Base-by-base conservation (phyloP, 176 grass and related monocot genomes). In the Rhipidocladum racemiflorum region DNA sequence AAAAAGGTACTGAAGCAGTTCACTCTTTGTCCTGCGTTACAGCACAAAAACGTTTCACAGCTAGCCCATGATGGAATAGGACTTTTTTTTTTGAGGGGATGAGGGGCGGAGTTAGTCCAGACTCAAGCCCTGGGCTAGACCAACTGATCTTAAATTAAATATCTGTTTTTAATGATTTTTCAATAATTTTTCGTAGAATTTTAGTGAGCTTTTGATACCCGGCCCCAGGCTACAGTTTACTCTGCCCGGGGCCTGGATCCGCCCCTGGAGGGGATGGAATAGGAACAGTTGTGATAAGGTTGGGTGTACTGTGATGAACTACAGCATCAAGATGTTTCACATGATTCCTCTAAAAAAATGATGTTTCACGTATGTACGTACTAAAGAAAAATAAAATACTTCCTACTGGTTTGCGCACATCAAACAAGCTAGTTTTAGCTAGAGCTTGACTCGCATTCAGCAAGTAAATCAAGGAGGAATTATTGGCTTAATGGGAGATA, bases 31-130 rank as follows among this genome's bases (percentile, higher is more conserved):
- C 20, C 50, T 50, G 8, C 6, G 5, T 2, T 21, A 29, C 55
- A 70, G 17, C 62, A 71, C 39, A 51, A 77, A 83, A 83, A 72
- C 56, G 66, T 78, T 65, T 43, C 38, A 13, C 34, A 20, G 43
- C 3, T 61, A 17, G 53, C 7, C 66, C 38, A 30, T 45, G 34
- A 56, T 55, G 28, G 29, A 18, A 50, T 51, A 60, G 48, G 30
- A 21, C 25, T 7, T 36, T 35, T 35, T 35, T 35, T 35, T n/a
- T n/a, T n/a, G n/a, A 5, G 4, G 34, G 34, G 32, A n/a, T n/a
- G n/a, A n/a, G n/a, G n/a, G n/a, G n/a, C n/a, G n/a, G n/a, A n/a
- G n/a, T n/a, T n/a, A n/a, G n/a, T n/a, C n/a, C n/a, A n/a, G n/a
- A n/a, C n/a, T n/a, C n/a, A n/a, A n/a, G n/a, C n/a, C n/a, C n/a